Evolutionary conservation across 257 asterid species (phyloP).

Genomic region (Eustoma russellianum): DNA sequence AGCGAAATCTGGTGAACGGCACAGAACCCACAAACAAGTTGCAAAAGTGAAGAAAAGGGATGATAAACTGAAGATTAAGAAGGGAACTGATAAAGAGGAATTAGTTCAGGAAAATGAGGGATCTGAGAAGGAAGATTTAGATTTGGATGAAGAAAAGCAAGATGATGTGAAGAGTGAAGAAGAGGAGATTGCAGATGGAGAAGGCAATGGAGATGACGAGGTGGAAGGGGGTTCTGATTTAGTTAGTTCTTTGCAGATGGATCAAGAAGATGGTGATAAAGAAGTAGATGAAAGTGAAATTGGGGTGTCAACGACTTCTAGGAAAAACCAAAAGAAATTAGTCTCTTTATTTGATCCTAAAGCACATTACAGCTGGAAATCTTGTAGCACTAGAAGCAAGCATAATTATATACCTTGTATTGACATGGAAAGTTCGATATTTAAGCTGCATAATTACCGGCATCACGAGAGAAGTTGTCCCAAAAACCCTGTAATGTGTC

Average conservation of each 20-base stretch:
- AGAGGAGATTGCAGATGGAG: conserved; percentile 20
- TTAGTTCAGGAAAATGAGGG: conserved; percentile 29
- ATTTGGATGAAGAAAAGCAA: conserved; percentile 19
- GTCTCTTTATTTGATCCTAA: conserved; percentile 75
- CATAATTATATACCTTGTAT: conserved; percentile 92
- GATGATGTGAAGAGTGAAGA: conserved; percentile 12
- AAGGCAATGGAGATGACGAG: conserved; percentile 21
- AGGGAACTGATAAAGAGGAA: conserved; percentile 22
- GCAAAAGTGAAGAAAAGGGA: conserved; percentile 16
- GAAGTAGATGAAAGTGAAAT: conserved; percentile 40
- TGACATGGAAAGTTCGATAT: conserved; percentile 50
- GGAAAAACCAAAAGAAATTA: conserved; percentile 33
- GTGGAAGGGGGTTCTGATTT: conserved; percentile 30
- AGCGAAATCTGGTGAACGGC: conserved; percentile 34
- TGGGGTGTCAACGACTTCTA: conserved; percentile 11
- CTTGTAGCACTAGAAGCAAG: conserved; percentile 77
- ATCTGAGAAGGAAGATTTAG: conserved; percentile 48
- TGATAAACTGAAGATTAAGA: conserved; percentile 18
- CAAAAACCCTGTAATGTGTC: conserved; percentile 57
- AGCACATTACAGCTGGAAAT: conserved; percentile 58
- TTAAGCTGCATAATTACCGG: conserved; percentile 52
- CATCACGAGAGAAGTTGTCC: conserved; percentile 95
- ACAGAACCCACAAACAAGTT: conserved; percentile 19
- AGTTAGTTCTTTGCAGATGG: conserved; percentile 36
- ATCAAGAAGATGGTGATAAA: conserved; percentile 20